Conservation (phyloP, 31 red algal species). For the Bonnemaisonia californica region DNA sequence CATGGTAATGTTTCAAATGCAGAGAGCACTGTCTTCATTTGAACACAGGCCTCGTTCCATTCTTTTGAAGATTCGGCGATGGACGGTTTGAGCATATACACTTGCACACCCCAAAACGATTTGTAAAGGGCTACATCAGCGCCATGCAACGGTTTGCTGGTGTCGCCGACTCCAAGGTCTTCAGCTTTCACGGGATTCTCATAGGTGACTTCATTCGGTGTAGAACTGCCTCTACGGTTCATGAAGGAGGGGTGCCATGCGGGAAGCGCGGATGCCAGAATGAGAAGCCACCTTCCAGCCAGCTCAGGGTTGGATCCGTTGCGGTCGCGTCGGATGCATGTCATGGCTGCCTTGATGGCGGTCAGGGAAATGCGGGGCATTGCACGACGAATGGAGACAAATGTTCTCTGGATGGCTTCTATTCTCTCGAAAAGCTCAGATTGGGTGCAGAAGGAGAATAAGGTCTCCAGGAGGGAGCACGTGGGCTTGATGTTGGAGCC, state of each 20-base stretch:
- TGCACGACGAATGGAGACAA: slow-evolving; percentile 7
- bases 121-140: slow-evolving; percentile 45
- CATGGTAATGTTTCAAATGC: slow-evolving; percentile 31
- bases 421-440: background rate
- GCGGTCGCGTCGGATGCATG: slow-evolving; percentile 12
- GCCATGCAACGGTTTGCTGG: background rate
- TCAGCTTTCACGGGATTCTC: background rate
- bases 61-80: slow-evolving; percentile 21
- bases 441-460: slow-evolving; percentile 10
- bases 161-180: slow-evolving; percentile 13
- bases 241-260: slow-evolving; percentile 46
- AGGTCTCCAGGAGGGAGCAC: background rate
- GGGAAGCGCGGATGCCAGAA: slow-evolving; percentile 25
- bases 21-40: slow-evolving; percentile 20
- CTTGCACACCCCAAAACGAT: slow-evolving; percentile 40
- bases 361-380: background rate
- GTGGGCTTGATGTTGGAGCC: background rate
- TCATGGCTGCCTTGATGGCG: slow-evolving; percentile 26
- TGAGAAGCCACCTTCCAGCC: slow-evolving; percentile 11
- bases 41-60: slow-evolving; percentile 18
- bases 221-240: slow-evolving; percentile 18
- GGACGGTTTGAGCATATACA: slow-evolving; percentile 27
- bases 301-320: slow-evolving; percentile 26
- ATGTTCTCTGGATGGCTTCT: slow-evolving; percentile 3
- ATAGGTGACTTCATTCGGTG: background rate